Evolutionary conservation across 1,284 basidiomycete genomes (phyloP).

Genomic region (Schizopora paradoxa): DNA sequence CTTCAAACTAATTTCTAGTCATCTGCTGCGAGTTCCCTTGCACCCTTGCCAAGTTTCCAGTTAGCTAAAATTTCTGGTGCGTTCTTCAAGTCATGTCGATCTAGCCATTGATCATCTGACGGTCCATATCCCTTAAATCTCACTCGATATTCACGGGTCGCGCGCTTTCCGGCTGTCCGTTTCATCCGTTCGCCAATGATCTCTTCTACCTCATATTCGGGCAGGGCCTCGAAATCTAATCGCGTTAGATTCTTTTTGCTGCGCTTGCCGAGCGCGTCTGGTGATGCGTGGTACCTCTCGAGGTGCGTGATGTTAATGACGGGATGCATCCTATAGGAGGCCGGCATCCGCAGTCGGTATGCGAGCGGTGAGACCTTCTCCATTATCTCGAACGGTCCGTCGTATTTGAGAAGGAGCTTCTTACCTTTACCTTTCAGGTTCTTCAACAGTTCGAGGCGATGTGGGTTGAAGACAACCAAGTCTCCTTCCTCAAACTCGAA

Average conservation of each 20-base stretch:
- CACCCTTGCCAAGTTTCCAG: no score
- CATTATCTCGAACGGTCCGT: not conserved
- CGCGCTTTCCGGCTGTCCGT: not conserved
- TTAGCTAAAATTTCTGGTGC: not conserved
- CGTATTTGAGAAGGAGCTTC: not conserved
- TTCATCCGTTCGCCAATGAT: not conserved
- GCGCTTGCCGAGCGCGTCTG: not conserved
- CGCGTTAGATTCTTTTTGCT: not conserved
- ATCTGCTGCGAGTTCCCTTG: no score
- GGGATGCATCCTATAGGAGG: not conserved
- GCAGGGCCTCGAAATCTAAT: not conserved
- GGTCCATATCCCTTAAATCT: not conserved
- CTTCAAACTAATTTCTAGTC: no score
- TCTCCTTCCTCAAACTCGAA: not conserved
- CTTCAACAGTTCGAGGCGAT: not conserved
- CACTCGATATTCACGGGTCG: not conserved
- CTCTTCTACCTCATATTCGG: not conserved
- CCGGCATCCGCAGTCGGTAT: not conserved
- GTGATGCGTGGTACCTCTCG: not conserved
- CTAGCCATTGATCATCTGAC: no score
- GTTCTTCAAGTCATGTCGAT: not conserved
- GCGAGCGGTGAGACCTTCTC: not conserved
- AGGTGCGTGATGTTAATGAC: not conserved
- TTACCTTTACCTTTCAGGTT: not conserved
- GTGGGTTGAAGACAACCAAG: not conserved